These are phyloP conservation scores for Limnomonas spitsbergensis DNA, from an alignment of 139 green algal species.

Conservation along the genomic window DNA sequence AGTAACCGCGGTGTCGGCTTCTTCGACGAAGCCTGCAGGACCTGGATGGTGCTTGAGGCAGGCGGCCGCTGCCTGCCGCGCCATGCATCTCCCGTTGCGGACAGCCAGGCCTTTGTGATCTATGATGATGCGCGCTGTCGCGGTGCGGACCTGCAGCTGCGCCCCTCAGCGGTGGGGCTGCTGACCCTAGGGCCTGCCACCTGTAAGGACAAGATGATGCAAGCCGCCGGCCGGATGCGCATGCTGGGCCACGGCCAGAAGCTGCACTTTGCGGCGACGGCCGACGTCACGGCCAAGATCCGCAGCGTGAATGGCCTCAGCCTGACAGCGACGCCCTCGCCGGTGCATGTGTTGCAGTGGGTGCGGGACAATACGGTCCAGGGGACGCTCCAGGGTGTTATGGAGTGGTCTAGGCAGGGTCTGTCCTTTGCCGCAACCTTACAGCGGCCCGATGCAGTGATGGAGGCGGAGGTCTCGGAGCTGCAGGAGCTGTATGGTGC, in stretches of 20 bases:
- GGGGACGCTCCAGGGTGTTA: conserved; percentile 28
- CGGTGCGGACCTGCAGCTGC: conserved; percentile 44
- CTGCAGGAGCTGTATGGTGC: conserved; percentile 23
- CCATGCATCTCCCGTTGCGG: conserved; percentile 30
- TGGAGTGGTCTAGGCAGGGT: conserved; percentile 32
- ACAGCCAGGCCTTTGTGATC: conserved; percentile 44
- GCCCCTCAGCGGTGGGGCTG: conserved; percentile 42
- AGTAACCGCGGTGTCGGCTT: too few species aligned
- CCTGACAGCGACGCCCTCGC: not conserved
- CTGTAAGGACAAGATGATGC: conserved; percentile 63
- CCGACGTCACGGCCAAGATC: conserved; percentile 39
- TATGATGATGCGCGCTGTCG: conserved; percentile 58
- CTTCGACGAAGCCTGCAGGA: too few species aligned
- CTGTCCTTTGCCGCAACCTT: conserved; percentile 37
- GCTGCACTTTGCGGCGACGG: conserved; percentile 25
- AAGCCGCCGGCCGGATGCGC: conserved; percentile 36
- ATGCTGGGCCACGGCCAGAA: conserved; percentile 41
- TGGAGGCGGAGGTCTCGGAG: conserved; percentile 43
- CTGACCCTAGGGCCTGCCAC: conserved; percentile 53
- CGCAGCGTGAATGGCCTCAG: not conserved
- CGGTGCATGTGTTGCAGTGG: conserved; percentile 36
- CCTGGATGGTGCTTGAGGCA: too few species aligned
- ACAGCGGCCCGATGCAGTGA: conserved; percentile 15
- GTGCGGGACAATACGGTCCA: conserved; percentile 35
- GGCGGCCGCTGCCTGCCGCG: conserved; percentile 24